Percentiles rank a stretch among this genome's conserved stretches.
These are phyloP conservation scores for Lachancea dasiensis DNA, from an alignment of 805 yeast species.

Conservation along the genomic window DNA sequence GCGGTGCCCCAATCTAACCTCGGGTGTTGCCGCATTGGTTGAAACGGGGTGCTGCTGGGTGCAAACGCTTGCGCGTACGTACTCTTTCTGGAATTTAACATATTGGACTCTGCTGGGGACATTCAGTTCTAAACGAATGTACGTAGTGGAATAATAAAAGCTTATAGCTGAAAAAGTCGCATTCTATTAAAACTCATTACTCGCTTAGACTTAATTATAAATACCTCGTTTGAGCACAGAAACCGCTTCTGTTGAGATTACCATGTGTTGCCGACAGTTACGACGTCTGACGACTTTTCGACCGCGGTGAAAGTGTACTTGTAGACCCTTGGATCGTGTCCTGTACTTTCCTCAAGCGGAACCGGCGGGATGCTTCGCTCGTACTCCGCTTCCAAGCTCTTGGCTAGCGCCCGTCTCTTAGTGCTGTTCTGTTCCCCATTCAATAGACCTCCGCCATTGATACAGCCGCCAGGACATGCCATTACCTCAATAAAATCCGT, in stretches of 20 bases:
- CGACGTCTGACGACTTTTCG: slow-evolving; percentile 14
- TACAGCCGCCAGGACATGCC: slow-evolving; percentile 99
- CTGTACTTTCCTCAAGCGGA: slow-evolving; percentile 3
- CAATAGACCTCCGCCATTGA: slow-evolving; percentile 94
- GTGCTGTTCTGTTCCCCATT: slow-evolving; percentile 35
- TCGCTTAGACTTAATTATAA: too few relatives aligned
- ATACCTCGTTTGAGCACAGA: too few relatives aligned
- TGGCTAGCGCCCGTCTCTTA: slow-evolving; percentile 15
- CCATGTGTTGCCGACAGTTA: slow-evolving; percentile 26
- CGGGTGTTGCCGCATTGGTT: too few relatives aligned
- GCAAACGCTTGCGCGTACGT: too few relatives aligned
- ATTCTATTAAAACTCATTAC: too few relatives aligned
- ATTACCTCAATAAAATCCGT: slow-evolving; percentile 87
- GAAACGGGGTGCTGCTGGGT: too few relatives aligned
- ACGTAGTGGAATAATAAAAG: too few relatives aligned
- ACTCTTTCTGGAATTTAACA: too few relatives aligned
- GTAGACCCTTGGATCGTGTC: slow-evolving; percentile 6
- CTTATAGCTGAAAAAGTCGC: too few relatives aligned
- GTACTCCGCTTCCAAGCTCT: slow-evolving; percentile 11
- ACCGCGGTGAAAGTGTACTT: slow-evolving; percentile 20
- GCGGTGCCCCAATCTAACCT: too few relatives aligned
- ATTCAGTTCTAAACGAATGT: too few relatives aligned
- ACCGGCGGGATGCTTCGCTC: slow-evolving; percentile 1
- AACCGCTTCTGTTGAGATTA: slow-evolving; percentile 3
- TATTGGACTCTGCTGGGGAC: too few relatives aligned